A percentile compares a stretch with the other conserved stretches of the same genome.
Conservation (phyloP, 2,329 filamentous ascomycete genomes). For the Paraconiothyrium sp. region DNA sequence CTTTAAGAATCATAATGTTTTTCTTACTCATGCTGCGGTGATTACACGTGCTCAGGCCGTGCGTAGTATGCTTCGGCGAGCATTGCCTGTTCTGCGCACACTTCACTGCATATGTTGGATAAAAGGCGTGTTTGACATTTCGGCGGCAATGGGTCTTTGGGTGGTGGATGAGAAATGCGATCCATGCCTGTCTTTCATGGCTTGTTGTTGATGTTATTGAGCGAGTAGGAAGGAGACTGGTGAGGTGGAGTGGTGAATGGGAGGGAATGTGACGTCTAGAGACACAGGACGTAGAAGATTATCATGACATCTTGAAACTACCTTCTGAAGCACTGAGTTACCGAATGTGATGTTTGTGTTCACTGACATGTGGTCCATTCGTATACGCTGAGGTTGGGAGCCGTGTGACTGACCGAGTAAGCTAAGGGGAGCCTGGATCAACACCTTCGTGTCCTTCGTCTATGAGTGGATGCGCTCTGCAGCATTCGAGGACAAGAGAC, state of each 20-base stretch:
- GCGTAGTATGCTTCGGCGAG: background rate
- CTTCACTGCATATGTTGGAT: slow-evolving; percentile 5
- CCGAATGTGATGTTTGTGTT: too few relatives aligned
- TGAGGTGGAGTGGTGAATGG: background rate
- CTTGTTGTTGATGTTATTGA: background rate
- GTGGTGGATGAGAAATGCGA: background rate
- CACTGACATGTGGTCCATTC: too few relatives aligned
- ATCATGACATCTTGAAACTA: background rate
- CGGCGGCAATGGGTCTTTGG: background rate
- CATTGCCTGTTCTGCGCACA: background rate
- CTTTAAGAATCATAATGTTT: slow-evolving; percentile 2
- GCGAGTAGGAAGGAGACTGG: background rate
- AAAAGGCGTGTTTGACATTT: background rate
- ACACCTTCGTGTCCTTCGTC: too few relatives aligned
- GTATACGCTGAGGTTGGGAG: too few relatives aligned
- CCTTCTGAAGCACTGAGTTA: background rate
- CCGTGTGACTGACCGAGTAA: too few relatives aligned
- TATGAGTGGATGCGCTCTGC: too few relatives aligned
- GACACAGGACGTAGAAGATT: too few relatives aligned
- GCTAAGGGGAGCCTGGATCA: too few relatives aligned
- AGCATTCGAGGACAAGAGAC: too few relatives aligned
- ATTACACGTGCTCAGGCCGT: background rate
- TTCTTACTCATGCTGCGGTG: background rate
- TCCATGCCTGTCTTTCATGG: background rate
- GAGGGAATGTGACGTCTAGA: background rate